A percentile compares a stretch with the other conserved stretches of the same genome.
Conservation (phyloP, 257 asterid species). For the Verbena officinalis region DNA sequence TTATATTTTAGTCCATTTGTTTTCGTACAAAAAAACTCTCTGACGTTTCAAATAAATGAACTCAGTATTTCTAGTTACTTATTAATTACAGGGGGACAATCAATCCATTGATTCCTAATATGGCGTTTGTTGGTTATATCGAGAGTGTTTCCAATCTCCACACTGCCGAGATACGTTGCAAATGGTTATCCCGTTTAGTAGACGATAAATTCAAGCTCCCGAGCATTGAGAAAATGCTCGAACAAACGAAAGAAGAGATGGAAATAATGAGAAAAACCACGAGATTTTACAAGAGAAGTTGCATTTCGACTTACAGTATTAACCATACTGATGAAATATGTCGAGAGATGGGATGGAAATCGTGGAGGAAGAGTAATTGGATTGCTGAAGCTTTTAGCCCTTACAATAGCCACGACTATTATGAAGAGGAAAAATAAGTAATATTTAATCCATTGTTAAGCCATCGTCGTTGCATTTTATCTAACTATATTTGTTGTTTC, state of each 20-base stretch:
- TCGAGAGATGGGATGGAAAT: constrained; percentile 88
- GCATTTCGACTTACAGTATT: constrained; percentile 91
- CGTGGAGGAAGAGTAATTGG: constrained; percentile 85
- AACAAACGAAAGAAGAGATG: constrained; percentile 62
- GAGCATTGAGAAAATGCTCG: constrained; percentile 60
- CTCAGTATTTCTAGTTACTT: neutral
- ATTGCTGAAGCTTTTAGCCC: constrained; percentile 85
- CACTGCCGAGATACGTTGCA: constrained; percentile 89
- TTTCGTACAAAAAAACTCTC: no score
- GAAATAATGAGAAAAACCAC: constrained; percentile 80
- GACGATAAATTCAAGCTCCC: constrained; percentile 71
- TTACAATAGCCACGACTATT: constrained; percentile 83
- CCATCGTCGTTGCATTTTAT: neutral
- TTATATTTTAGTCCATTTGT: no score
- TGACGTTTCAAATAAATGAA: no score
- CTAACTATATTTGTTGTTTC: constrained; percentile 20
- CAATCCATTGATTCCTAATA: constrained; percentile 83
- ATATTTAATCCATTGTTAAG: neutral
- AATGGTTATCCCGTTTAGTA: constrained; percentile 68
- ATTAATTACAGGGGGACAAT: constrained; percentile 71
- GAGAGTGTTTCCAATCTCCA: constrained; percentile 94
- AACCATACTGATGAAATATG: constrained; percentile 87
- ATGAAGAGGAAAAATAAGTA: constrained; percentile 40
- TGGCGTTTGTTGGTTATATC: constrained; percentile 82
- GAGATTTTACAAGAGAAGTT: constrained; percentile 77